A percentile compares a stretch with the other conserved stretches of the same genome.
These are phyloP conservation scores for Eucalyptus regnans DNA, from an alignment of 345 rosid genomes.

Conservation along the genomic window DNA sequence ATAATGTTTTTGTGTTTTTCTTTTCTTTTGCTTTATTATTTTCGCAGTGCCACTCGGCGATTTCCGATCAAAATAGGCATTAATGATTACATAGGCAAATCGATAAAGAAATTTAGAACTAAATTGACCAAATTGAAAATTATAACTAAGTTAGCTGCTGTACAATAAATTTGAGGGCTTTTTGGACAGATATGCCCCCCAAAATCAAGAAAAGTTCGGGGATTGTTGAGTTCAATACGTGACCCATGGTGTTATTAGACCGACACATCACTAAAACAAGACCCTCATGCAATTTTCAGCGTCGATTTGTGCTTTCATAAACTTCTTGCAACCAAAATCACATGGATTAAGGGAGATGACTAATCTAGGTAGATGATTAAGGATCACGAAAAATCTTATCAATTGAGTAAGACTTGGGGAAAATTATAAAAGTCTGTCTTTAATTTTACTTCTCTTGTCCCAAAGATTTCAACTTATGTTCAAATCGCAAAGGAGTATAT, in stretches of 20 bases:
- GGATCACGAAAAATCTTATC: background rate
- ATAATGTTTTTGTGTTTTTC: background rate
- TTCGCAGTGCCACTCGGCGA: accelerated
- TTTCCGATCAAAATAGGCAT: background rate
- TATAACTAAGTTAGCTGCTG: no score
- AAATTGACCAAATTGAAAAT: no score
- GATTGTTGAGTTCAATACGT: background rate
- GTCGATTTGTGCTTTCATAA: no score
- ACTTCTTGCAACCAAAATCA: background rate
- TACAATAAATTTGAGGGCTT: background rate
- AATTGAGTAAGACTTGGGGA: background rate
- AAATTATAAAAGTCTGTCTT: background rate
- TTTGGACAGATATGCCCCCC: background rate
- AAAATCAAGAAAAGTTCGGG: no score
- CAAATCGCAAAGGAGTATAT: background rate
- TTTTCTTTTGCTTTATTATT: no score
- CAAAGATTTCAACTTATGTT: background rate
- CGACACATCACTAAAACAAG: background rate
- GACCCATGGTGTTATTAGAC: background rate
- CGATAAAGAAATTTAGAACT: no score
- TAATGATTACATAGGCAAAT: no score
- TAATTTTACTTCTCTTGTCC: background rate
- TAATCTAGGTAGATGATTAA: background rate
- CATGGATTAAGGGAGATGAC: background rate
- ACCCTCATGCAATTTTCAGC: background rate